Conservation (phyloP, 1,284 basidiomycete genomes). For the Cryptococcus jaspeensis region DNA sequence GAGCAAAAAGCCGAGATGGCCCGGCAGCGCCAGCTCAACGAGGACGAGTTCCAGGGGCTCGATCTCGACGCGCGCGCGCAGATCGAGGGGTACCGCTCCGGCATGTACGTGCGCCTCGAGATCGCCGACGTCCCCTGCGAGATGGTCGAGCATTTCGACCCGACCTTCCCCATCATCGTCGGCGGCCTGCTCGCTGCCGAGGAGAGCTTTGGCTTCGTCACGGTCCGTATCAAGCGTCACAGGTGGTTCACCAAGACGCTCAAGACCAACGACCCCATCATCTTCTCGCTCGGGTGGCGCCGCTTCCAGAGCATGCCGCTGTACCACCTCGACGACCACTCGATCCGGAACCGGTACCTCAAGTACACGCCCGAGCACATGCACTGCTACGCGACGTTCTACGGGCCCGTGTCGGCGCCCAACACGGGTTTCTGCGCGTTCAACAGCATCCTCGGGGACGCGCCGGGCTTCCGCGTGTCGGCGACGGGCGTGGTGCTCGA, state of each 20-base stretch:
- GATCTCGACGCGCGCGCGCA: slow-evolving; percentile 75
- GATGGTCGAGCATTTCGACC: slow-evolving; percentile 90
- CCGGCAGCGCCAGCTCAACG: slow-evolving; percentile 78
- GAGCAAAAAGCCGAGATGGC: slow-evolving; percentile 90
- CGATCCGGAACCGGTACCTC: slow-evolving; percentile 96
- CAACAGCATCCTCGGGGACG: slow-evolving; percentile 71
- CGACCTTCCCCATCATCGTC: slow-evolving; percentile 83
- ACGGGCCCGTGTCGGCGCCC: slow-evolving; percentile 84
- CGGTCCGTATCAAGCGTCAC: slow-evolving; percentile 94
- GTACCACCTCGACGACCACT: slow-evolving; percentile 95
- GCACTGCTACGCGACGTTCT: slow-evolving; percentile 98
- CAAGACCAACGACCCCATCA: slow-evolving; percentile 96
- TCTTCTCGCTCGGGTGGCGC: slow-evolving; percentile 94
- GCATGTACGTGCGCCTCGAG: slow-evolving; percentile 92
- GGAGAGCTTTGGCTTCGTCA: slow-evolving; percentile 88
- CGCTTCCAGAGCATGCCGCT: slow-evolving; percentile 93
- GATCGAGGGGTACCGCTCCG: slow-evolving; percentile 88
- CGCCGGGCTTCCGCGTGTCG: slow-evolving; percentile 78
- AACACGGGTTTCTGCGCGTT: slow-evolving; percentile 98
- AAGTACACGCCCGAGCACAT: slow-evolving; percentile 99
- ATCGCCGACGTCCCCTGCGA: slow-evolving; percentile 82
- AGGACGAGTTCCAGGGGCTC: slow-evolving; percentile 78
- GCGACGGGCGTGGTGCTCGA: slow-evolving; percentile 95
- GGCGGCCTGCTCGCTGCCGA: slow-evolving; percentile 91
- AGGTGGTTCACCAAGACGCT: slow-evolving; percentile 90